These are phyloP conservation scores for Mimosa pudica DNA, from an alignment of 306 rosid genomes.

Conservation along the genomic window DNA sequence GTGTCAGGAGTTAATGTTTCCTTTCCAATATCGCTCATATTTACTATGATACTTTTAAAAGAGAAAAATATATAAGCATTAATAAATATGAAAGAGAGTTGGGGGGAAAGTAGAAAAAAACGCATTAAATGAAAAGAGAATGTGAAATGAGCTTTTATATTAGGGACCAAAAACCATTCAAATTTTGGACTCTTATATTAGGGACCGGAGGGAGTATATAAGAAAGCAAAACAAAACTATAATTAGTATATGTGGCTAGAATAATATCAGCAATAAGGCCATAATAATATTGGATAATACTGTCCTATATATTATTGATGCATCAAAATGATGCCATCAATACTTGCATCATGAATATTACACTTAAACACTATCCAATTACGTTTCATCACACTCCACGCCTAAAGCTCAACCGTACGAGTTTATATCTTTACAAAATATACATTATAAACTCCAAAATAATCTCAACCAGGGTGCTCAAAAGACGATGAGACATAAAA, in stretches of 20 bases:
- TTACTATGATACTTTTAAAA: too few relatives aligned
- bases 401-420: not conserved
- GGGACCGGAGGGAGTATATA: too few relatives aligned
- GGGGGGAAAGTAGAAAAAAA: too few relatives aligned
- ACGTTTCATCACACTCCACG: not conserved
- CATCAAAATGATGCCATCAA: not conserved
- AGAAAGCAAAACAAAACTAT: not conserved
- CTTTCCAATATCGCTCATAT: too few relatives aligned
- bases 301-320: not conserved
- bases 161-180: too few relatives aligned
- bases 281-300: not conserved
- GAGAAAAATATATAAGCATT: too few relatives aligned
- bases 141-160: too few relatives aligned
- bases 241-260: not conserved
- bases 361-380: not conserved
- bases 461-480: slow-evolving; percentile 38
- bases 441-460: slow-evolving; percentile 35
- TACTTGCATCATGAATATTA: not conserved
- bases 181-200: too few relatives aligned
- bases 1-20: too few relatives aligned
- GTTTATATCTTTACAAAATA: slow-evolving; percentile 36
- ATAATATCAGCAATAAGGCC: not conserved
- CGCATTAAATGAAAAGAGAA: too few relatives aligned
- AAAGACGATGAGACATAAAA: slow-evolving; percentile 81
- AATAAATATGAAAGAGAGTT: too few relatives aligned